Conservation (phyloP, 768 basidiomycete genomes). For the Calocybe cyanea region DNA sequence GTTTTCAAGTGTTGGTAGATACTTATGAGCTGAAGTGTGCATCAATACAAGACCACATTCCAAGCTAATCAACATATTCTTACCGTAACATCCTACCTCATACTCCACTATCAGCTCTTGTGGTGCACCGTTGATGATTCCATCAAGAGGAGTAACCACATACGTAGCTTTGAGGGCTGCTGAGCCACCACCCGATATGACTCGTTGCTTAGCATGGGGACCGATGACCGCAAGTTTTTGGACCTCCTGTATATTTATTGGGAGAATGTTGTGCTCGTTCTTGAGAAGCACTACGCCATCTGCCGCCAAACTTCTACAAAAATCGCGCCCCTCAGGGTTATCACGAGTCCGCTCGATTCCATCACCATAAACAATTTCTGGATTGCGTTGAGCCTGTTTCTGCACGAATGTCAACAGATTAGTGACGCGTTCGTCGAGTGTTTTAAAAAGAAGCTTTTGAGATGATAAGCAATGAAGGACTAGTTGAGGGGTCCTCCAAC, state of each 20-base stretch:
- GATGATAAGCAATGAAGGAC: slow-evolving; percentile 32
- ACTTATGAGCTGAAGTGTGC: slow-evolving; percentile 52
- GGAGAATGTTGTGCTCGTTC: slow-evolving; percentile 55
- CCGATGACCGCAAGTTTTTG: slow-evolving; percentile 63
- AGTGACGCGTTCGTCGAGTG: slow-evolving; percentile 47
- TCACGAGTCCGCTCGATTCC: slow-evolving; percentile 54
- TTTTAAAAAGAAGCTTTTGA: slow-evolving; percentile 44
- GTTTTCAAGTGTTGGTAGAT: slow-evolving; percentile 65
- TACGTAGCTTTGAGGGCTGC: slow-evolving; percentile 69
- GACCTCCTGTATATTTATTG: slow-evolving; percentile 34
- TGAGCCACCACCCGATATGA: slow-evolving; percentile 77
- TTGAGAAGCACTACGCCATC: slow-evolving; percentile 66
- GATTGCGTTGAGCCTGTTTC: slow-evolving; percentile 49
- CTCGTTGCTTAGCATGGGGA: slow-evolving; percentile 59
- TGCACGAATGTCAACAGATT: slow-evolving; percentile 56
- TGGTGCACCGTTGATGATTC: slow-evolving; percentile 47
- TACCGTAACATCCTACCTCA: slow-evolving; percentile 63
- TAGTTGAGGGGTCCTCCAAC: slow-evolving; percentile 54
- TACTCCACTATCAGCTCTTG: slow-evolving; percentile 49
- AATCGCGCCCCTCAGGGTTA: slow-evolving; percentile 44
- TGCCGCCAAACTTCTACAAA: slow-evolving; percentile 54
- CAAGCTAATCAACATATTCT: slow-evolving; percentile 13
- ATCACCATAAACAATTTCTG: slow-evolving; percentile 61
- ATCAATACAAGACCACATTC: neutral
- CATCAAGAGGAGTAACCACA: slow-evolving; percentile 60